Base-by-base conservation (phyloP, 2,329 filamentous ascomycete genomes). In the Shiraia bambusicola region DNA sequence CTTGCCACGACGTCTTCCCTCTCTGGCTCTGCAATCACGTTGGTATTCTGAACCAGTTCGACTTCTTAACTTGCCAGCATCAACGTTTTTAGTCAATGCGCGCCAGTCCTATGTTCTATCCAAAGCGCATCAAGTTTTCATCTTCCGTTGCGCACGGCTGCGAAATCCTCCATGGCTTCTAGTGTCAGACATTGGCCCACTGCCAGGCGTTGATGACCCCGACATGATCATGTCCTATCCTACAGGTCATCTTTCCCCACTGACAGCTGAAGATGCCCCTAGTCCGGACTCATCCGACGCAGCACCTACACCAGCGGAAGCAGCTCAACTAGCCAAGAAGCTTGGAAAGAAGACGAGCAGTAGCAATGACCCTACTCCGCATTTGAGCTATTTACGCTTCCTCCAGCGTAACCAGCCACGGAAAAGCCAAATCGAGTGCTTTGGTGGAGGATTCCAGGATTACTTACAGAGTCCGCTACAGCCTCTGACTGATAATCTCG, bases 391-490 rank as follows among this genome's bases (percentile, higher is more conserved):
- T 62, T 75, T 98, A 45, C 81, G 86, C 50, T 86, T 93, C 69
- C 73, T 98, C 1, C 90, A 97, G 66, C 79, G 82, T 34, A 87
- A 87, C 44, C 92, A 97, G 61, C 83, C 85, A 7, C 76, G 83
- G 2, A 75, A 77, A 29, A 78, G 77, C 14, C 70, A 75, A 3
- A 76, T 88, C 37, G 84, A 88, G 61, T 75, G 76, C 24, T 87
- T 87, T 54, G 83, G 83, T 11, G 73, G 81, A 14, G 84, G 84
- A 2, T 88, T 87, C 56, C 94, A 98, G 61, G 93, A 98, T 67
- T 98, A 93, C 77, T 77, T 98, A 9, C 93, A 98, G 67, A 91
- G 91, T 2, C 93, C 93, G 2, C 76, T 98, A 28, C 94, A 98
- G 66, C 93, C 93, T 0, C 77, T 98, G 11, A 92, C 92, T 0